phyloP scores from a whole-genome alignment of 495 filamentous ascomycete species.

The Sphaerosporella brunnea region DNA sequence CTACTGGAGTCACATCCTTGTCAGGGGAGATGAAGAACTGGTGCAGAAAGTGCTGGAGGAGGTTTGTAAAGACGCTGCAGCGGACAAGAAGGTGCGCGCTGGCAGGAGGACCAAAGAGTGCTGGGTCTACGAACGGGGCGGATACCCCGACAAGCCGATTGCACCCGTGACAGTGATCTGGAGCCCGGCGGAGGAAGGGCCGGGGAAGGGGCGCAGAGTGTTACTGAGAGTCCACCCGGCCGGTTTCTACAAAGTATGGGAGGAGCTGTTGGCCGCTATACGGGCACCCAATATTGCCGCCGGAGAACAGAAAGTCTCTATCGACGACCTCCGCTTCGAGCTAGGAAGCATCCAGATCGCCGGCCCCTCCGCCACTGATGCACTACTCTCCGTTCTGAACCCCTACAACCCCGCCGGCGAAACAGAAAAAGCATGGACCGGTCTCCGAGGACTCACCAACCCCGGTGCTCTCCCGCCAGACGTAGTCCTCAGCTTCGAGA shows the following conservation, averaged over 20 bases:
- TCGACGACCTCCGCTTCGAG: slow-evolving; percentile 88
- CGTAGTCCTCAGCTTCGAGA: slow-evolving; percentile 51
- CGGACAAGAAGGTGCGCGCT: slow-evolving; percentile 37
- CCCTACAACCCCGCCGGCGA: slow-evolving; percentile 31
- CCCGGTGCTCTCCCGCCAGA: slow-evolving; percentile 56
- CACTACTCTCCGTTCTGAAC: slow-evolving; percentile 52
- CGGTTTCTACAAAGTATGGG: slow-evolving; percentile 70
- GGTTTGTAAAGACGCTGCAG: slow-evolving; percentile 42
- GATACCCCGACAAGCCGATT: slow-evolving; percentile 39
- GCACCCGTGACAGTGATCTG: slow-evolving; percentile 56
- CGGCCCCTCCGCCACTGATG: slow-evolving; percentile 69
- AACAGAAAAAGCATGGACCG: slow-evolving; percentile 41
- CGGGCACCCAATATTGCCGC: slow-evolving; percentile 40
- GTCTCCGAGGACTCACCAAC: slow-evolving; percentile 53
- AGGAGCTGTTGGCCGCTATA: slow-evolving; percentile 44
- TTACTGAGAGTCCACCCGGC: slow-evolving; percentile 75
- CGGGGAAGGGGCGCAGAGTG: slow-evolving; percentile 34
- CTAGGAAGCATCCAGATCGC: slow-evolving; percentile 84
- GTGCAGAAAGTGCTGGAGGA: slow-evolving; percentile 46
- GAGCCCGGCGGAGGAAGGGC: slow-evolving; percentile 10
- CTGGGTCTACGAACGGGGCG: slow-evolving; percentile 43
- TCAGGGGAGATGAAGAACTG: slow-evolving; percentile 49
- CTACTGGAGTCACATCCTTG: slow-evolving; percentile 71
- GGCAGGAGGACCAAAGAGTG: slow-evolving; percentile 54
- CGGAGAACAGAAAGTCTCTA: slow-evolving; percentile 33